Evolutionary conservation across 352 stramenopile species (phyloP), one percentile per base, ranked within the genome.

Genomic region (Pythium grandisporangium): DNA sequence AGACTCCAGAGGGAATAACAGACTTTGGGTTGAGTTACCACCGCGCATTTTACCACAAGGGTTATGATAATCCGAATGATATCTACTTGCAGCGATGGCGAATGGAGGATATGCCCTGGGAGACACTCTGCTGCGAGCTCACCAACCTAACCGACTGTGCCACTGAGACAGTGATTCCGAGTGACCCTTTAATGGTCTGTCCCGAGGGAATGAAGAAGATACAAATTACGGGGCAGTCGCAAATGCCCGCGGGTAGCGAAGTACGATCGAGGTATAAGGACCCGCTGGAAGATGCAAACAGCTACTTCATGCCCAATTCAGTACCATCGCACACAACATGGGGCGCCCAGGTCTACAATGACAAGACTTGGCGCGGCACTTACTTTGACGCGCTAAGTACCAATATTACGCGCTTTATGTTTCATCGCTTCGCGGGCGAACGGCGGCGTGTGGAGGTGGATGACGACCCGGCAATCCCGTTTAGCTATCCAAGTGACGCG

Each of bases 11-110:
- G 8, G 70, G 61, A 12, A 60, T 45, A 8, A 83, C 84, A 0
- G 76, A 98, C 51, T 98, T 97, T 61, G 82, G 84, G 1, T 61
- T 98, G n/a, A 98, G 75, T 53, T 98, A 96, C 54, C 95, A 99
- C 44, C 74, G 95, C 14, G 87, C 92, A n/a, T 92, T 96, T 24
- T 97, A 98, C 43, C 66, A 95, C 40, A 42, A 65, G 26, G 90
- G 79, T 17, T 99, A 99, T 68, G 95, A 98, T 54, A 79, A 98
- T 52, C 93, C 91, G 26, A 89, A 98, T 43, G 95, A 99, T 52
- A 98, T 98, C 52, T 98, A 97, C 60, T 54, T 97, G 6, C 95
- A 99, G 58, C 67, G 94, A 13, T 97, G 91, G 88, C 67, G 95
- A 11, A 93, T 95, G 55, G 95, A 99, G 43, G 93, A 98, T 56